A percentile compares a stretch with the other conserved stretches of the same genome.
Evolutionary conservation across 495 filamentous ascomycete genomes (phyloP).

Genomic region (Chaetomium cochliodes): DNA sequence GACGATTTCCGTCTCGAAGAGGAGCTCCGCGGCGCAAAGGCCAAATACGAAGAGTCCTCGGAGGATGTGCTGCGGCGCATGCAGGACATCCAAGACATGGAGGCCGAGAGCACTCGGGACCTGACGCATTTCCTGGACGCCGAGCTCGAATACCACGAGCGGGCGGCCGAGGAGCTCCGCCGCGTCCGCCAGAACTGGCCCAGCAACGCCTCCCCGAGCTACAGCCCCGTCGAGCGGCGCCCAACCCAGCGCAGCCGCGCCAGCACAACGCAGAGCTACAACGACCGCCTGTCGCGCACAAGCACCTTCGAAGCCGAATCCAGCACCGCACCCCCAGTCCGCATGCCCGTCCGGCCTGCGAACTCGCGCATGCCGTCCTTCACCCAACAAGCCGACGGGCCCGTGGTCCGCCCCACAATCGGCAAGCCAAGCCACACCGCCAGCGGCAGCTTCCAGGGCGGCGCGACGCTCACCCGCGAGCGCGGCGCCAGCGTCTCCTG

Average conservation of each 20-base stretch:
- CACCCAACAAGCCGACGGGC: constrained; percentile 38
- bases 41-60: constrained; percentile 93
- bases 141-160: constrained; percentile 87
- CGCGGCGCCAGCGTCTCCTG: constrained; percentile 31
- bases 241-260: constrained; percentile 45
- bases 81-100: constrained; percentile 93
- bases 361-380: constrained; percentile 39
- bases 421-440: constrained; percentile 23
- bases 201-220: constrained; percentile 18
- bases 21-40: constrained; percentile 85
- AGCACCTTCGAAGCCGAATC: constrained; percentile 40
- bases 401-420: constrained; percentile 35
- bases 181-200: constrained; percentile 52
- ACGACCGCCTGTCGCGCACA: constrained; percentile 43
- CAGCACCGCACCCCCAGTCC: constrained; percentile 41
- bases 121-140: constrained; percentile 81
- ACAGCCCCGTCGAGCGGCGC: constrained; percentile 32
- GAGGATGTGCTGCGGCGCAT: constrained; percentile 92
- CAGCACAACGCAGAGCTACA: constrained; percentile 48
- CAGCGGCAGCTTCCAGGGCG: constrained; percentile 39
- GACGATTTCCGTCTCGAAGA: constrained; percentile 94
- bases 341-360: constrained; percentile 63
- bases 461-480: constrained; percentile 31
- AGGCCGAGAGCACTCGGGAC: constrained; percentile 79
- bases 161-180: constrained; percentile 70